Evolutionary conservation across 2,329 filamentous ascomycete species (phyloP).

Genomic region (Cordyceps tenuipes): DNA sequence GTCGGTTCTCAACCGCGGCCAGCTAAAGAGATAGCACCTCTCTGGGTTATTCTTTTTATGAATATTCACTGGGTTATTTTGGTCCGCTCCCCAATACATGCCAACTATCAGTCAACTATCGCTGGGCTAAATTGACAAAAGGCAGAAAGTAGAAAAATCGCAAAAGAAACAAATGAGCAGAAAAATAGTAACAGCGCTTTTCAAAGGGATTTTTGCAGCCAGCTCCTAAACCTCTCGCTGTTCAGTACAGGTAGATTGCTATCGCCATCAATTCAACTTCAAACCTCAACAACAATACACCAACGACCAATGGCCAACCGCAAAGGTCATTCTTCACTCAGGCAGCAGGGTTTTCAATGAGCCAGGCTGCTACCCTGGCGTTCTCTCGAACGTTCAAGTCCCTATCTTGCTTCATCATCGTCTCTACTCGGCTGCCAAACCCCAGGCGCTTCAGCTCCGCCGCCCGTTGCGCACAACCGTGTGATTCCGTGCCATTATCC

Average conservation of each 20-base stretch:
- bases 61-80: background rate
- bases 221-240: background rate
- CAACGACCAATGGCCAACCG: too few relatives aligned
- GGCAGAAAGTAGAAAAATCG: background rate
- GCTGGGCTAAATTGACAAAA: too few relatives aligned
- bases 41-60: background rate
- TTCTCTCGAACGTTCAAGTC: conserved; percentile 79
- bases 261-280: background rate
- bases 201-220: background rate
- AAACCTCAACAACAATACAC: background rate
- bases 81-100: background rate
- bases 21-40: too few relatives aligned
- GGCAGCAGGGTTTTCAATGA: conserved; percentile 47
- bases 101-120: too few relatives aligned
- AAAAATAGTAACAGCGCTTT: background rate
- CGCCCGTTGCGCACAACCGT: conserved; percentile 58
- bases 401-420: conserved; percentile 53
- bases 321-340: background rate
- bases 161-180: background rate
- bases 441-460: conserved; percentile 62
- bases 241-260: too few relatives aligned
- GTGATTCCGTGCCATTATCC: conserved; percentile 62
- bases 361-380: conserved; percentile 69
- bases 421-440: conserved; percentile 57
- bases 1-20: background rate